Evolutionary conservation across 176 grass and related monocot species (phyloP), one percentile per base, ranked within the genome.

Genomic region (Oryza meridionalis): DNA sequence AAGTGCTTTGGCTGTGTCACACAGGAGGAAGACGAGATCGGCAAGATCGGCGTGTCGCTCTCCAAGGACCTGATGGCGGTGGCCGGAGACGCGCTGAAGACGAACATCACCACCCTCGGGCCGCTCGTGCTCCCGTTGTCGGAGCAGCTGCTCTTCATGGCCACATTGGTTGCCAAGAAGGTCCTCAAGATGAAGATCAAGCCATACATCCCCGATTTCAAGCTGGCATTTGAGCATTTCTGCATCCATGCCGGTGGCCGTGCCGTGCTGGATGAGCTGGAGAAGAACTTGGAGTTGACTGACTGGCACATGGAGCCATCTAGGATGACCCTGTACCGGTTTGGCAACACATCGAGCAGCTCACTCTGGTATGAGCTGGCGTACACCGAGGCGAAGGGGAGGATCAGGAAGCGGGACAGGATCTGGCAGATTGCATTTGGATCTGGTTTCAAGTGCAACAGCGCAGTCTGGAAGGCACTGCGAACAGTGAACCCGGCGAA

Each of bases 381-480:
- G 1, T 98, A 98, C 77, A 61, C 83, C 1, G 96, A 98, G 77
- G 96, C 82, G 1, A 95, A 98, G 82, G 96, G 93, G 40, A 91
- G 96, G 75, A 85, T 98, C 81, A 77, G 88, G 76, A 91, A 67
- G 64, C 80, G 77, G 1, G 96, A 98, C 64, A 91, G 93, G 82
- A 85, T 98, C 58, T 98, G 96, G 96, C 93, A 98, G 86, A 95
- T 98, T 67, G 96, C 96, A 2, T 98, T 98, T 27, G 96, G 96
- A 17, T 98, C 96, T 5, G 96, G 96, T n/a, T 98, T 98, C 88
- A 95, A 98, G 87, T 98, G 96, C 77, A 98, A 98, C 83, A 95
- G 92, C 58, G 91, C 96, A 0, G 96, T 98, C 4, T 98, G 96
- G 96, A 88, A 87, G 80, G 87, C 96, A 0, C 86, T 98, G 71